Evolutionary conservation across 2,329 filamentous ascomycete genomes (phyloP), one percentile per base, ranked within the genome.

Genomic region (Cladorrhinum sp.): DNA sequence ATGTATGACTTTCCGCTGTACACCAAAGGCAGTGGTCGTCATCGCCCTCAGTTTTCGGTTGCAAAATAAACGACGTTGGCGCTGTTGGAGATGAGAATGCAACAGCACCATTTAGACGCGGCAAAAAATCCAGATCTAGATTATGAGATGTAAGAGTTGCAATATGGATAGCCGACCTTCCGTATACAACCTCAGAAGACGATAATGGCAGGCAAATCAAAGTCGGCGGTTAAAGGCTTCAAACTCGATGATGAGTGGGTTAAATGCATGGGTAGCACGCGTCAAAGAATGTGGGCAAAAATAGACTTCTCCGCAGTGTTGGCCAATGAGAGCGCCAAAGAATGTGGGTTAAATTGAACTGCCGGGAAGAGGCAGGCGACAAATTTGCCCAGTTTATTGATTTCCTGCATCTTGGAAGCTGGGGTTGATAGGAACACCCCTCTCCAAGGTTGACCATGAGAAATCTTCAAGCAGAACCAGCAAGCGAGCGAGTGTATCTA

Each of bases 211-310:
- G 54, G 53, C 58, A 46, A 64, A 57, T 28, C 18, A 12, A 58
- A 18, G 42, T 36, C 23, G 61, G 63, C 63, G 63, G 61, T 21
- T 65, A 65, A 54, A 16, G 14, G 36, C 10, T 57, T 53, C 26
- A 10, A 30, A 30, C 4, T 30, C 26, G 10, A 33, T 28, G 33
- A 26, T 30, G 16, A 26, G 7, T 26, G 16, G 50, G 57, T 59
- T 28, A 55, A 30, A 30, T 30, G 56, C 36, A n/a, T 26, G 23
- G 30, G 53, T 33, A 21, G 39, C 21, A 39, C 59, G 59, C 57
- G 59, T 61, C 18, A 60, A 58, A 36, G 20, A 53, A 55, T 55
- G 55, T 57, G 64, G 64, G 62, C 60, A 65, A 65, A 65, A 65
- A 65, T 65, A 65, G 58, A 39, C 8, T 48, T 18, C 36, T 28